Conservation (phyloP, 2,329 filamentous ascomycete species). For the Pseudocercospora eumusae region DNA sequence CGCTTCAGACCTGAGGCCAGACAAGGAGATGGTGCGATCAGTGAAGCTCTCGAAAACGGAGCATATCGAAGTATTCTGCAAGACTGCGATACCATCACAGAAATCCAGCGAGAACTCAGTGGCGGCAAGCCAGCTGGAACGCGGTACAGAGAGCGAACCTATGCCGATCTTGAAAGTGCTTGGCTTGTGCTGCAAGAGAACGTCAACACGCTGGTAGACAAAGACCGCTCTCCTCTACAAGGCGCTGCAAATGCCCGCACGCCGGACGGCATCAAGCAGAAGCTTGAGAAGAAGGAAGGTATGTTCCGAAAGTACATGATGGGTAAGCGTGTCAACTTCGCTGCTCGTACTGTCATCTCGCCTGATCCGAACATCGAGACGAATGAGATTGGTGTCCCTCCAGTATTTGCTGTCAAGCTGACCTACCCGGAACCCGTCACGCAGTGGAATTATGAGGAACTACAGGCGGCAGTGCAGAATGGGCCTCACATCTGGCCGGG, state of each 20-base stretch:
- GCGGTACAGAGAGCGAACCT: constrained; percentile 59
- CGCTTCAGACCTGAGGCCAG: constrained; percentile 84
- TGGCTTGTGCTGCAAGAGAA: constrained; percentile 83
- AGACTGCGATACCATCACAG: constrained; percentile 69
- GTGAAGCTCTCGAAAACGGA: constrained; percentile 84
- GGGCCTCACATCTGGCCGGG: constrained; percentile 92
- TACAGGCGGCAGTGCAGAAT: constrained; percentile 95
- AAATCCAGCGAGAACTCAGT: constrained; percentile 68
- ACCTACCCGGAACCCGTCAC: constrained; percentile 98
- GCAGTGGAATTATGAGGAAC: constrained; percentile 91
- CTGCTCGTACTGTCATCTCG: constrained; percentile 94
- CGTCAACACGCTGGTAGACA: constrained; percentile 91
- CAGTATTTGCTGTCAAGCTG: constrained; percentile 94
- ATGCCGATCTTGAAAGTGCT: constrained; percentile 75
- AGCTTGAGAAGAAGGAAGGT: constrained; percentile 97
- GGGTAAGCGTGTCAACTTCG: constrained; percentile 99
- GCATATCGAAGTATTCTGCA: constrained; percentile 84
- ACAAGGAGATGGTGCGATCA: constrained; percentile 76
- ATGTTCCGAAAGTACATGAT: constrained; percentile 99
- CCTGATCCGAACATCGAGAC: constrained; percentile 98
- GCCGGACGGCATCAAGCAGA: constrained; percentile 95
- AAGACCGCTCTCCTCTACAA: constrained; percentile 78
- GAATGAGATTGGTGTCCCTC: constrained; percentile 96
- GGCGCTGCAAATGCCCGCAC: constrained; percentile 75
- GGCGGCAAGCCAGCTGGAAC: constrained; percentile 45